These are phyloP conservation scores for Phytophthora lateralis DNA, from an alignment of 352 stramenopile species.

Conservation along the genomic window DNA sequence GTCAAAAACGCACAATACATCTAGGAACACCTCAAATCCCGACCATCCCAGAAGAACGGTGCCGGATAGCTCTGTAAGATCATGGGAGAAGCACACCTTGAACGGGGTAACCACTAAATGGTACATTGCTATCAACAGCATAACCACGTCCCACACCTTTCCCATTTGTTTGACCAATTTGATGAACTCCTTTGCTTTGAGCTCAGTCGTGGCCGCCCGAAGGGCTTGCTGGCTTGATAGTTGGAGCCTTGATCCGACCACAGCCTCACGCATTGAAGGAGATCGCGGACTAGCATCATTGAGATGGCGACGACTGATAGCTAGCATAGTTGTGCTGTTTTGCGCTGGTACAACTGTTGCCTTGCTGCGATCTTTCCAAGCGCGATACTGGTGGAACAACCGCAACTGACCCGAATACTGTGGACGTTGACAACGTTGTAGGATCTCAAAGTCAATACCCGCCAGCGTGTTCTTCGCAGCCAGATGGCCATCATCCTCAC, in stretches of 20 bases:
- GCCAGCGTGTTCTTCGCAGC: neutral
- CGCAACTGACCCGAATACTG: slow-evolving; percentile 51
- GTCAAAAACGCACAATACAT: slow-evolving; percentile 53
- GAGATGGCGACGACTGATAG: slow-evolving; percentile 5
- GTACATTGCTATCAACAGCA: slow-evolving; percentile 57
- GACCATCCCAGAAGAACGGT: slow-evolving; percentile 44
- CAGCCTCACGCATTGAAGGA: slow-evolving; percentile 4
- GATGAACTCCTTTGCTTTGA: slow-evolving; percentile 48
- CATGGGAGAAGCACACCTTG: slow-evolving; percentile 63
- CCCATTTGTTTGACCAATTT: slow-evolving; percentile 38
- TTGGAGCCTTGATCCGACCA: slow-evolving; percentile 6
- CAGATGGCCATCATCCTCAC: slow-evolving; percentile 11
- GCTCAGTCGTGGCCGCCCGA: slow-evolving; percentile 9
- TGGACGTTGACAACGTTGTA: slow-evolving; percentile 53
- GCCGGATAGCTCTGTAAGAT: slow-evolving; percentile 35
- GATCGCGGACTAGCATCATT: slow-evolving; percentile 11
- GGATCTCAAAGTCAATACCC: slow-evolving; percentile 61
- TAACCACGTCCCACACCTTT: slow-evolving; percentile 54
- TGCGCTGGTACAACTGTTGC: slow-evolving; percentile 8
- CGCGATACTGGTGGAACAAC: slow-evolving; percentile 46
- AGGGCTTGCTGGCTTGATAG: slow-evolving; percentile 18
- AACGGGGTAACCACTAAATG: slow-evolving; percentile 48
- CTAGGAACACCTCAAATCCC: slow-evolving; percentile 56
- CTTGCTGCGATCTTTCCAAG: slow-evolving; percentile 32
- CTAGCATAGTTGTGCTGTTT: neutral